Evolutionary conservation across 805 yeast genomes (phyloP).

Genomic region (Priceomyces castillae): DNA sequence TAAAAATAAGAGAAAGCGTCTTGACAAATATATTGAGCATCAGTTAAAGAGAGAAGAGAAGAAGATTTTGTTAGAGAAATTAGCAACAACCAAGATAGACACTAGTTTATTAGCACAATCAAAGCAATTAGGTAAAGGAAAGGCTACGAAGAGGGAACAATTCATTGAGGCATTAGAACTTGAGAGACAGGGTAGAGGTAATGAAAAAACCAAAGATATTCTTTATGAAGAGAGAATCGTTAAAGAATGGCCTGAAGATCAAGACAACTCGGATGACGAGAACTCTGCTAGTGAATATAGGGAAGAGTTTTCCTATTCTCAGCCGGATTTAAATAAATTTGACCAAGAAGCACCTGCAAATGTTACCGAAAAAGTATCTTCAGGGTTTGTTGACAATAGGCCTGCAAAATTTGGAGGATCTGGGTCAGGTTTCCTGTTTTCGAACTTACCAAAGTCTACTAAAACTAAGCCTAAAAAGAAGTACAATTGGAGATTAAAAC

Average conservation of each 20-base stretch:
- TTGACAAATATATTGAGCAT: slow-evolving; percentile 91
- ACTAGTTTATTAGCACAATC: slow-evolving; percentile 68
- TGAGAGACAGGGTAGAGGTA: slow-evolving; percentile 70
- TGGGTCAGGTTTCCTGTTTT: slow-evolving; percentile 71
- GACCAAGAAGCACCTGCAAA: slow-evolving; percentile 20
- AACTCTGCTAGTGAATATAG: neutral
- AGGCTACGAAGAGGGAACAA: slow-evolving; percentile 62
- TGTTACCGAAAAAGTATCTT: slow-evolving; percentile 19
- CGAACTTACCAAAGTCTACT: slow-evolving; percentile 43
- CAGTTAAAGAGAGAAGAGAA: slow-evolving; percentile 87
- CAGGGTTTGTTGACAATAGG: slow-evolving; percentile 66
- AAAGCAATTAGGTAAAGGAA: slow-evolving; percentile 74
- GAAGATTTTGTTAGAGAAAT: slow-evolving; percentile 68
- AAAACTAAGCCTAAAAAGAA: slow-evolving; percentile 32
- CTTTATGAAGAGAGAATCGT: slow-evolving; percentile 68
- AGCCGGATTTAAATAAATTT: slow-evolving; percentile 18
- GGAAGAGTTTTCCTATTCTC: slow-evolving; percentile 11
- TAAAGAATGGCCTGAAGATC: slow-evolving; percentile 50
- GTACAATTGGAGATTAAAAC: slow-evolving; percentile 65
- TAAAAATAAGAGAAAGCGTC: slow-evolving; percentile 66
- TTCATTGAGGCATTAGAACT: slow-evolving; percentile 71
- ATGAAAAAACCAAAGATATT: slow-evolving; percentile 57
- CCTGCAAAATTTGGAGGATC: slow-evolving; percentile 58
- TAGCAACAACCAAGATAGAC: slow-evolving; percentile 67
- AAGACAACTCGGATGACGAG: slow-evolving; percentile 20